phyloP scores from a whole-genome alignment of 2,329 filamentous ascomycete species.

The Cytospora chrysosperma region DNA sequence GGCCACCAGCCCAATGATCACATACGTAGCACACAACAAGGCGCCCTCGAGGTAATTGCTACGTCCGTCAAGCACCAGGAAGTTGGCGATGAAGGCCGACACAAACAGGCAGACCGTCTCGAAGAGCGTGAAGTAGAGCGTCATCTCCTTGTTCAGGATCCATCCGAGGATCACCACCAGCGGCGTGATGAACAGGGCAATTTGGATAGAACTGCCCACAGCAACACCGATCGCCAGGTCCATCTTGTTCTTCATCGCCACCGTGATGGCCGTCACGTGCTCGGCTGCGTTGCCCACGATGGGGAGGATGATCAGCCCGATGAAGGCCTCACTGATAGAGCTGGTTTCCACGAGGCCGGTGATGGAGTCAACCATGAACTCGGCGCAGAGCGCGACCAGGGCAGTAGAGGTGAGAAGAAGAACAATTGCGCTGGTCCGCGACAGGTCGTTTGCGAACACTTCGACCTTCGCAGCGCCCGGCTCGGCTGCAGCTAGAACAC shows the following conservation, averaged over 20 bases:
- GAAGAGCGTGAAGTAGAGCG: constrained; percentile 83
- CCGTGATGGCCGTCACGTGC: constrained; percentile 69
- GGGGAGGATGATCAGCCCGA: constrained; percentile 69
- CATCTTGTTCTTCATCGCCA: constrained; percentile 75
- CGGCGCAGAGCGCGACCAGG: constrained; percentile 66
- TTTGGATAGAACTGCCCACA: constrained; percentile 70
- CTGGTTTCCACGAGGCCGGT: constrained; percentile 58
- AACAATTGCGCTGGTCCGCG: constrained; percentile 57
- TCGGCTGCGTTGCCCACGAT: constrained; percentile 74
- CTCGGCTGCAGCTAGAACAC: constrained; percentile 33
- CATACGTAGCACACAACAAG: constrained; percentile 63
- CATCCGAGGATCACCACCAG: constrained; percentile 71
- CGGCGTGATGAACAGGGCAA: constrained; percentile 69
- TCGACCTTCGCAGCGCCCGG: constrained; percentile 30
- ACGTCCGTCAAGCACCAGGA: constrained; percentile 79
- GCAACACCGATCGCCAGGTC: constrained; percentile 72
- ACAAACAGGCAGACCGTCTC: constrained; percentile 87
- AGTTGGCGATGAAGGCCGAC: constrained; percentile 82
- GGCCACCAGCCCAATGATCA: constrained; percentile 66
- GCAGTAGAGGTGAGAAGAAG: constrained; percentile 63
- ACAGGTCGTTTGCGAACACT: constrained; percentile 36
- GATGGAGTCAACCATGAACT: constrained; percentile 69
- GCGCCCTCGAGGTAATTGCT: constrained; percentile 86
- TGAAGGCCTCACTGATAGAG: constrained; percentile 63
- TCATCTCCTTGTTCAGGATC: constrained; percentile 67